Base-by-base conservation (phyloP, 768 basidiomycete genomes). In the Hericium erinaceus region DNA sequence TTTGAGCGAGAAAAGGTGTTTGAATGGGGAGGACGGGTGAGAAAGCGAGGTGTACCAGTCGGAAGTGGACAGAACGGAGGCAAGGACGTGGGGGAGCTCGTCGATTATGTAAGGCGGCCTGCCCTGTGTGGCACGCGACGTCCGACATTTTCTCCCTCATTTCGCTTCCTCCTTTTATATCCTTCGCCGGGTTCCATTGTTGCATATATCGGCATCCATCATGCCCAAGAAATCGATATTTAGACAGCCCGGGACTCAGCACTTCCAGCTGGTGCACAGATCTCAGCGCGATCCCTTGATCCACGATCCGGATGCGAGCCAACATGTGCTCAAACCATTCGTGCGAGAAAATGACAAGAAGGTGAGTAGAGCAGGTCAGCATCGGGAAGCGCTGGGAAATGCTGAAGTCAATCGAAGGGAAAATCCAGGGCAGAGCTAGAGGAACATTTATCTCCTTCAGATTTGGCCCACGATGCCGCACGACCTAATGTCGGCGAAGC, bases 231-330 rank as follows among this genome's bases (percentile, higher is more conserved):
- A 87, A 73, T 95, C 94, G 13, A 80, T 94, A 61, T 99, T 91
- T 75, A 84, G 92, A 58, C 86, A 85, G 63, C 90, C 95, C 8
- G 92, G 90, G 20, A 85, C 88, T 56, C 84, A 86, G 66, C 95
- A 98, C 68, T 98, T 95, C 65, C 95, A 98, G 74, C 89, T 99
- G 40, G 95, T 99, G 20, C 93, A 98, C 69, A 81, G 97, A 59
- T 98, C 95, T 8, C 94, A 94, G 66, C 77, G 95, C 48, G 97
- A 98, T 73, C 97, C 97, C 2, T 82, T 95, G 52, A 92, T 94
- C 62, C 87, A 98, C 66, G 95, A 98, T 65, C 84, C 92, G 2
- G 90, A 93, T 58, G 92, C 92, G 0, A 85, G 85, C 54, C 80
- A 84, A 60, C 85, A 92, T 69, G 94, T 99, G n/a, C 77, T 98